Evolutionary conservation across 164 flowering plant species (phyloP), one percentile per base, ranked within the genome.

Genomic region (Stephania yunnanensis): DNA sequence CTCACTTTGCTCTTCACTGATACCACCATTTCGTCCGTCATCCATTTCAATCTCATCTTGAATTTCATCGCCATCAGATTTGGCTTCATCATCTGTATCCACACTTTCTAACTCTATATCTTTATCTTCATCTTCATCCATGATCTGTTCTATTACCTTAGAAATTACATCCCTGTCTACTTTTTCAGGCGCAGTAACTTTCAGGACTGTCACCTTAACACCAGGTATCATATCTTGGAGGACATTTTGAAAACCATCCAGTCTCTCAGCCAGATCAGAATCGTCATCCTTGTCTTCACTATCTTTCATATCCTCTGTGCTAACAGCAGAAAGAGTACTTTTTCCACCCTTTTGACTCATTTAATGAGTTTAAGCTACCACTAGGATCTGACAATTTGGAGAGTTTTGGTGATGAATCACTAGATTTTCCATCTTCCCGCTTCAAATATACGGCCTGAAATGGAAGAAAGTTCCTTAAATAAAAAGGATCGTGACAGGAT

Each of bases 361-460:
- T 63, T 53, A 79, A 72, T 19, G 89, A 72, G 68, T 82, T 86
- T 29, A 84, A 77, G 74, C 69, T 78, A 74, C 80, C 82, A 53
- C 82, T 69, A 74, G 81, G 58, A 77, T 76, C 81, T 1, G 80
- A 75, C 73, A 83, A 74, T 61, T 75, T 84, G 67, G 84, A 80
- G 31, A 85, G 73, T 45, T 78, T 71, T 58, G 78, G 71, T 44
- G 83, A 71, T 63, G 80, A 69, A 71, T 84, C 86, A 68, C 80
- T 75, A 42, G 86, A 76, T 74, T 73, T 73, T 46, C 78, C 83
- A 77, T 78, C 77, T 20, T 72, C 80, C 67, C 83, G 85, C 83
- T 86, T 93, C 79, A 95, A 83, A 82, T 91, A 93, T 66, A 95
- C 99, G 74, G 89, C 98, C 99, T 95, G 86, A 71, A 82, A 82